Base-by-base conservation (phyloP, 2,329 filamentous ascomycete species). In the Teratosphaeria gauchensis region DNA sequence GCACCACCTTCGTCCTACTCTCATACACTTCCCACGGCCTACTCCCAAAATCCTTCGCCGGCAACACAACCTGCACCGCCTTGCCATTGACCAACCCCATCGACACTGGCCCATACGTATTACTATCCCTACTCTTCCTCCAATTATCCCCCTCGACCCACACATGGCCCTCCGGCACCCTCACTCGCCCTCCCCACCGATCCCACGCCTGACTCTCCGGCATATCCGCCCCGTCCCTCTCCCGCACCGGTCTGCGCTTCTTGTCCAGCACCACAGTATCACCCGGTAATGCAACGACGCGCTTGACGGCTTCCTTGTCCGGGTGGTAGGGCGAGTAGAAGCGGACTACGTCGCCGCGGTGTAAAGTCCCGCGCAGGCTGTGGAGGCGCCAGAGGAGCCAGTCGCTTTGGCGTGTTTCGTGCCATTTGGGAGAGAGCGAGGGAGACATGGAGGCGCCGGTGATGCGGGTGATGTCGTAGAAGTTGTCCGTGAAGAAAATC, bases 101-200 rank as follows among this genome's bases (percentile, higher is more conserved):
- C 61, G 71, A 69, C 51, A 80, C 72, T 4, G 94, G 90, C 0
- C 94, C 94, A 73, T 95, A 96, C 12, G 84, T 84, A 74, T 96
- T 95, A 73, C 91, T 96, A 75, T 99, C 94, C 60, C 86, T 73
- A 58, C 84, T 90, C 66, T 83, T 82, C 55, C 82, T 80, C 66
- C 83, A 82, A 67, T 88, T 90, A 71, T 99, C 94, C 1, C 94
- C 94, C 72, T 97, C 92, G 0, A 99, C 84, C 94, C 94, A 99
- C 31, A 97, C 81, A 76, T 97, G 92, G 19, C 90, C 90, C 62
- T 81, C 81, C 4, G 92, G 92, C 24, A 99, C 83, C 62, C 81
- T 80, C 53, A 88, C 71, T 59, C 64, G 1, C 72, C 56, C 62
- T 8, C 66, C 31, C 56, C 64, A 64, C 61, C 24, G 53, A 62